Percentiles rank a stretch among this genome's conserved stretches.
Evolutionary conservation across 768 basidiomycete species (phyloP).

Genomic region (Suillus lakei): DNA sequence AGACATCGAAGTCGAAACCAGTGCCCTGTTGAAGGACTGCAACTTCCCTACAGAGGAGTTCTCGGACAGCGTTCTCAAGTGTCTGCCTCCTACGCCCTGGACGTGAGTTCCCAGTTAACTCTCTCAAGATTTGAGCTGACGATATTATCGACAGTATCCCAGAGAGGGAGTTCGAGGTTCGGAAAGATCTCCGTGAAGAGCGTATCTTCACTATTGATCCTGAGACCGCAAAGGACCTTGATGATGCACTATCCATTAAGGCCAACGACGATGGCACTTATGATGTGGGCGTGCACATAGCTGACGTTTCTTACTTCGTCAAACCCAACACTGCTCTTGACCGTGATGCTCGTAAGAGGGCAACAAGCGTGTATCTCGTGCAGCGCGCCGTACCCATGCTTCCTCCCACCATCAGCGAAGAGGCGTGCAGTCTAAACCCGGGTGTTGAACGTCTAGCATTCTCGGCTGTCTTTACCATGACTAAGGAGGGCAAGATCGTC

Average conservation of each 20-base stretch:
- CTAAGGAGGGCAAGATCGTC: slow-evolving; percentile 76
- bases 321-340: slow-evolving; percentile 97
- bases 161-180: slow-evolving; percentile 84
- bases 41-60: slow-evolving; percentile 99
- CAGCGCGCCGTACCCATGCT: slow-evolving; percentile 98
- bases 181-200: slow-evolving; percentile 85
- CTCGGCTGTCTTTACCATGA: slow-evolving; percentile 87
- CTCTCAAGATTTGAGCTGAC: slow-evolving; percentile 15
- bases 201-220: slow-evolving; percentile 96
- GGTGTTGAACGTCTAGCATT: slow-evolving; percentile 91
- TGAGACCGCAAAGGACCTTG: slow-evolving; percentile 85
- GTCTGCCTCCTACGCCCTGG: slow-evolving; percentile 96
- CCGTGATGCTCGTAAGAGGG: slow-evolving; percentile 96
- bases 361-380: slow-evolving; percentile 95
- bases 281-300: slow-evolving; percentile 93
- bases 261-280: slow-evolving; percentile 90
- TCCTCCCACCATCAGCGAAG: slow-evolving; percentile 90
- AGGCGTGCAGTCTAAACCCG: slow-evolving; percentile 90
- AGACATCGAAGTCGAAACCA: slow-evolving; percentile 98
- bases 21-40: slow-evolving; percentile 96
- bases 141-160: slow-evolving; percentile 61
- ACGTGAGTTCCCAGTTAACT: slow-evolving; percentile 51
- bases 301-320: slow-evolving; percentile 95
- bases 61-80: slow-evolving; percentile 92
- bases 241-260: slow-evolving; percentile 93